These are phyloP conservation scores for Porodaedalea pini DNA, from an alignment of 1,284 basidiomycete species.

Conservation along the genomic window DNA sequence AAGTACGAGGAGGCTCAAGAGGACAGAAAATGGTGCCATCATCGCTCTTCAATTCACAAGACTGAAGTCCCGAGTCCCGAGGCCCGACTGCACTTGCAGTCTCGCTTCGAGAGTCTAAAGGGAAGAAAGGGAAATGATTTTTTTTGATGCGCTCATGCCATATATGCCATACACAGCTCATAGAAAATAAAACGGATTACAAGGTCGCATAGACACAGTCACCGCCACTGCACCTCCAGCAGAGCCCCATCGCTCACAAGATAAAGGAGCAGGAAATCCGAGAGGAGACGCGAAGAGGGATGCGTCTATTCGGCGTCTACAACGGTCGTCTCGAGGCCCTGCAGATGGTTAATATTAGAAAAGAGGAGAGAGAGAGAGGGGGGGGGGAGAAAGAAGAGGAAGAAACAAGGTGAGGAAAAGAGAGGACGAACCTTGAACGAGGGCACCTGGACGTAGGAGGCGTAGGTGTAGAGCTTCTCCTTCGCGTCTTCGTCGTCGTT, in stretches of 20 bases:
- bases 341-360: background rate
- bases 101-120: too few relatives aligned
- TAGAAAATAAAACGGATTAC: background rate
- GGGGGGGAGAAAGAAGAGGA: background rate
- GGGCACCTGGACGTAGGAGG: constrained; percentile 72
- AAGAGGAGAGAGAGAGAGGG: background rate
- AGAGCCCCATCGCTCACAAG: too few relatives aligned
- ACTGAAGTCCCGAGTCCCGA: too few relatives aligned
- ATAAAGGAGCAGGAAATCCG: too few relatives aligned
- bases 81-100: too few relatives aligned
- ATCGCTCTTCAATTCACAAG: too few relatives aligned
- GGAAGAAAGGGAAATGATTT: background rate
- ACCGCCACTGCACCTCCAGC: too few relatives aligned
- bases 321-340: constrained; percentile 25
- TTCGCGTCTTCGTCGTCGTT: constrained; percentile 96
- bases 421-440: constrained; percentile 68
- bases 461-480: constrained; percentile 95
- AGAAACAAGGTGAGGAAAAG: constrained; percentile 24
- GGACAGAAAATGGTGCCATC: too few relatives aligned
- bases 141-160: background rate
- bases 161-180: background rate
- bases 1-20: too few relatives aligned
- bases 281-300: constrained; percentile 5
- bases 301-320: background rate
- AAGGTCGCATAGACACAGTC: background rate